phyloP scores from a whole-genome alignment of 2,329 filamentous ascomycete genomes.

The Pseudogymnoascus pannorum region DNA sequence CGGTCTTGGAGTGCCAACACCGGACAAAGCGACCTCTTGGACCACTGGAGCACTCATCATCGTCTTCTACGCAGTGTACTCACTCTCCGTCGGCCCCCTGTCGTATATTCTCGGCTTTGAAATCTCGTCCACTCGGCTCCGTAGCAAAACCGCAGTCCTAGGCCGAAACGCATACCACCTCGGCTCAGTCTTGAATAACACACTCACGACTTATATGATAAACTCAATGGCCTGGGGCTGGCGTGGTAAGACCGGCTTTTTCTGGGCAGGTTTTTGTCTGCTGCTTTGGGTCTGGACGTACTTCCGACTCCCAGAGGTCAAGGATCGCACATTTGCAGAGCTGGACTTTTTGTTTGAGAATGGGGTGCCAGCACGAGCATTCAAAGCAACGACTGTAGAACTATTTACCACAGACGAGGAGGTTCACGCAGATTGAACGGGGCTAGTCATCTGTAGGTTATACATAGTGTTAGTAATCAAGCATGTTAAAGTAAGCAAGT shows the following conservation, averaged over 20 bases:
- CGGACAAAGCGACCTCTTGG: slow-evolving; percentile 45
- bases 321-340: slow-evolving; percentile 73
- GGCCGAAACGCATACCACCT: slow-evolving; percentile 65
- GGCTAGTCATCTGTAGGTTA: too few relatives aligned
- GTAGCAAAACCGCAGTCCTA: slow-evolving; percentile 82
- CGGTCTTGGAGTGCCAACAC: slow-evolving; percentile 35
- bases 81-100: slow-evolving; percentile 77
- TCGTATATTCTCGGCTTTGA: slow-evolving; percentile 80
- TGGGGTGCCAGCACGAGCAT: slow-evolving; percentile 37
- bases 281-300: slow-evolving; percentile 56
- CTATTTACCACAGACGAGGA: too few relatives aligned
- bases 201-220: slow-evolving; percentile 82
- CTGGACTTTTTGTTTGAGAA: slow-evolving; percentile 74
- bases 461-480: too few relatives aligned
- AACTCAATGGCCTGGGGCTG: slow-evolving; percentile 80
- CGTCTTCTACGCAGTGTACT: slow-evolving; percentile 70
- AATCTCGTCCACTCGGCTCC: slow-evolving; percentile 68
- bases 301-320: slow-evolving; percentile 70
- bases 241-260: slow-evolving; percentile 78
- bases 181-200: slow-evolving; percentile 67
- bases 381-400: not conserved
- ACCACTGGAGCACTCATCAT: slow-evolving; percentile 58
- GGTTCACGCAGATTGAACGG: too few relatives aligned
- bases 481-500: too few relatives aligned
- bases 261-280: slow-evolving; percentile 60